phyloP scores from a whole-genome alignment of 306 rosid genomes.

The Inga oerstediana region DNA sequence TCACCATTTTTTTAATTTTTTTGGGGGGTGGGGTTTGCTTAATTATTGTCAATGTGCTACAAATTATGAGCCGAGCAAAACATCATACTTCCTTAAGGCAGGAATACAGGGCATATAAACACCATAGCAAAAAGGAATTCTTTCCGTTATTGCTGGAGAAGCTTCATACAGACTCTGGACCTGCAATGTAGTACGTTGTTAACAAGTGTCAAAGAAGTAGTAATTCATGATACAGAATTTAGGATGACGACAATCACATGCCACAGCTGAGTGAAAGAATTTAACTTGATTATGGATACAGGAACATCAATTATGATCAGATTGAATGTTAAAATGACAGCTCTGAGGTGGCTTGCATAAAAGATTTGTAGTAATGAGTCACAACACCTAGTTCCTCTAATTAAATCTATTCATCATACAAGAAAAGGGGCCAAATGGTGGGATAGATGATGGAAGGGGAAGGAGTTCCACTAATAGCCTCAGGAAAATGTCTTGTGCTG shows the following conservation, averaged over 20 bases:
- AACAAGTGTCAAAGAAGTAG: conserved; percentile 26
- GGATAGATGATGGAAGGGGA: not conserved
- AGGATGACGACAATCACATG: conserved; percentile 14
- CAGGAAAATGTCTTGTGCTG: not conserved
- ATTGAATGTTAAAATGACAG: not conserved
- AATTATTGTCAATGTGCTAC: not conserved
- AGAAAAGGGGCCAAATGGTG: conserved; percentile 8
- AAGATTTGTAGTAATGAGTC: not conserved
- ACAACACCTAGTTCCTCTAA: not conserved
- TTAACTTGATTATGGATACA: not conserved
- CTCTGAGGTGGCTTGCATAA: not conserved
- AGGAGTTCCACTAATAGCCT: not conserved
- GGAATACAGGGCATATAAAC: conserved; percentile 77
- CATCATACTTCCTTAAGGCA: conserved; percentile 75
- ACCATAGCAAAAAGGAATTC: conserved; percentile 66
- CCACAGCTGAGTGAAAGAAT: conserved; percentile 6
- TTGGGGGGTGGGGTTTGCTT: not conserved
- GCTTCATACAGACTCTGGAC: conserved; percentile 64
- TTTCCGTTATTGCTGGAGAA: conserved; percentile 66
- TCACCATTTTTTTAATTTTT: not conserved
- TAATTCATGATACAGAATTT: conserved; percentile 19
- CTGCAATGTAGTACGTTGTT: conserved; percentile 44
- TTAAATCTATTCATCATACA: not conserved
- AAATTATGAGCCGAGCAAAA: conserved; percentile 29
- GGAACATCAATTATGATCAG: not conserved